A percentile compares a stretch with the other conserved stretches of the same genome.
Conservation (phyloP, 495 filamentous ascomycete genomes). For the Chaetomidium leptoderma region DNA sequence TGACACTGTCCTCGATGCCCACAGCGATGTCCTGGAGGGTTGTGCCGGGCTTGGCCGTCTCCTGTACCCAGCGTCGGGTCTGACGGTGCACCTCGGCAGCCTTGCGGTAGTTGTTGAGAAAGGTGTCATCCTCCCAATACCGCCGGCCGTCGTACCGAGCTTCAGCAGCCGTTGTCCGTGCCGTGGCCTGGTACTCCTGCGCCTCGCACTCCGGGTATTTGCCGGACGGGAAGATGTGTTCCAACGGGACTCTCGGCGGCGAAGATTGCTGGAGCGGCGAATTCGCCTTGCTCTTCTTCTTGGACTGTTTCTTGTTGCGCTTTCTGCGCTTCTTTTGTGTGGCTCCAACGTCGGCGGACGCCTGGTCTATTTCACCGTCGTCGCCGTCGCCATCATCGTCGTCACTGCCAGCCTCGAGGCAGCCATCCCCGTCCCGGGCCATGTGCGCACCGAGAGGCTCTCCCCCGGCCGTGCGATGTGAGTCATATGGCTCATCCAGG, state of each 20-base stretch:
- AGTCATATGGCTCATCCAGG: neutral
- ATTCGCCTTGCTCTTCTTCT: slow-evolving; percentile 64
- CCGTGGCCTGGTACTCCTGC: slow-evolving; percentile 72
- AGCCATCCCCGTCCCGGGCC: slow-evolving; percentile 3
- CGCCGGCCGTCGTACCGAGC: slow-evolving; percentile 75
- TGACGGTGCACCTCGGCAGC: slow-evolving; percentile 86
- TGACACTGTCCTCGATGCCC: slow-evolving; percentile 79
- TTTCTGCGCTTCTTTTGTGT: slow-evolving; percentile 71
- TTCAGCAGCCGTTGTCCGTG: slow-evolving; percentile 80
- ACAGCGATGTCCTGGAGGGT: slow-evolving; percentile 77
- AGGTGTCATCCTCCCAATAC: slow-evolving; percentile 58
- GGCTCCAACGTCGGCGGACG: slow-evolving; percentile 32
- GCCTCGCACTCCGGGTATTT: slow-evolving; percentile 76
- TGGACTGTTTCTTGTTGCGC: slow-evolving; percentile 47
- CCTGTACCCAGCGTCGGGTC: slow-evolving; percentile 76
- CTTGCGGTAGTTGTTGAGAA: slow-evolving; percentile 79
- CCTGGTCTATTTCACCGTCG: slow-evolving; percentile 8
- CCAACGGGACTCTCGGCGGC: slow-evolving; percentile 72
- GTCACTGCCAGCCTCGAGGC: slow-evolving; percentile 39
- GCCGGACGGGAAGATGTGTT: slow-evolving; percentile 68
- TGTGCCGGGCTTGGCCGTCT: slow-evolving; percentile 75
- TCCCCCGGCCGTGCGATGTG: neutral
- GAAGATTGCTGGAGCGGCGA: slow-evolving; percentile 63
- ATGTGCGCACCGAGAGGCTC: neutral
- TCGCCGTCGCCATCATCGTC: slow-evolving; percentile 64